These are phyloP conservation scores for Guillardia theta DNA, from an alignment of 78 protist genomes.

Conservation along the genomic window DNA sequence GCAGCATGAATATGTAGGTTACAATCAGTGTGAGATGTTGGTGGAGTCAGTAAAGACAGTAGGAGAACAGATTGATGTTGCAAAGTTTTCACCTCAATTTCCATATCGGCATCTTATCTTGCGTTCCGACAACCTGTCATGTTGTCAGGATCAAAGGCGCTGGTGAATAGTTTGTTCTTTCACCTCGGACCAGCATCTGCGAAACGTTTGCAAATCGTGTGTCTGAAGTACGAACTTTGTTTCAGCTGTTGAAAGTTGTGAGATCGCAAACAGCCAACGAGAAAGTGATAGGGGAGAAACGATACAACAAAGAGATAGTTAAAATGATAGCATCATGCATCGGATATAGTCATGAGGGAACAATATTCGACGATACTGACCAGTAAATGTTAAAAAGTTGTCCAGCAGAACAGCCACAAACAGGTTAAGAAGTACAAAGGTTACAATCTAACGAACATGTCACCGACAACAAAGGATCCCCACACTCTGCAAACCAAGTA, in stretches of 20 bases:
- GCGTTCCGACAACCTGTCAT: background rate
- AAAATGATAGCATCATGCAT: background rate
- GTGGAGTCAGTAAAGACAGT: background rate
- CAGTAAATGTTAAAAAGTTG: background rate
- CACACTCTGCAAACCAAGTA: background rate
- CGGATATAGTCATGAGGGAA: background rate
- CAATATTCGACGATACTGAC: background rate
- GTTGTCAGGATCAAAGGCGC: background rate
- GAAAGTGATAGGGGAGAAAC: background rate
- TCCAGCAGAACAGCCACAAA: background rate
- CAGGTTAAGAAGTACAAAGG: background rate
- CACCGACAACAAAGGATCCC: background rate
- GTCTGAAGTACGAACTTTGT: too few relatives aligned
- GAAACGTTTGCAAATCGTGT: too few relatives aligned
- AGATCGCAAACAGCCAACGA: background rate
- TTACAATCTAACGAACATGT: background rate
- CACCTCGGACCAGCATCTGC: too few relatives aligned
- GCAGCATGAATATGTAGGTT: background rate
- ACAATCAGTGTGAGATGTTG: background rate
- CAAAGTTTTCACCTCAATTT: too few relatives aligned
- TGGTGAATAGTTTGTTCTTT: too few relatives aligned
- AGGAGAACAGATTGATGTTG: too few relatives aligned
- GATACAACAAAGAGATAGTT: background rate
- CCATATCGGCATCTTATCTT: background rate
- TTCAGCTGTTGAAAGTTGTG: too few relatives aligned